These are phyloP conservation scores for Allium cepa DNA, from an alignment of 106 monocot genomes.

Conservation along the genomic window DNA sequence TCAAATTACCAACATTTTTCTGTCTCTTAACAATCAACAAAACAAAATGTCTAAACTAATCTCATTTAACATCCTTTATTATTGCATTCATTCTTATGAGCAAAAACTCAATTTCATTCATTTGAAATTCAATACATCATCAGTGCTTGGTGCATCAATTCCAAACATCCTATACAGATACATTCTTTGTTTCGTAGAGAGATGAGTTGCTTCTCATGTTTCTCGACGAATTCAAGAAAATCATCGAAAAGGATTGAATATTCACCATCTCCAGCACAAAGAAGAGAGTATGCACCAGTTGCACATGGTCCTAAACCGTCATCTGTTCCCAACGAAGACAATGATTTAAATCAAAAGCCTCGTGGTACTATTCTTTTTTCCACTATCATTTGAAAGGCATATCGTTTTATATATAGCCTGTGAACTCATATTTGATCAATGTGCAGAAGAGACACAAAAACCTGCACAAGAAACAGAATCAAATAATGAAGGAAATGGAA, in stretches of 20 bases:
- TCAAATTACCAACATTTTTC: too few relatives aligned
- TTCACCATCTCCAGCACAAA: neutral
- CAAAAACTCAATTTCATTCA: too few relatives aligned
- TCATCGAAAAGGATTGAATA: neutral
- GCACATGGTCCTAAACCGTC: neutral
- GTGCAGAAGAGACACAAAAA: neutral
- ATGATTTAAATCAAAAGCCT: neutral
- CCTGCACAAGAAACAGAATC: neutral
- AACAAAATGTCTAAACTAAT: too few relatives aligned
- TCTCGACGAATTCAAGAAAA: neutral
- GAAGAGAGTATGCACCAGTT: neutral
- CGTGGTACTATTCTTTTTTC: neutral
- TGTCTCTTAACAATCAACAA: too few relatives aligned
- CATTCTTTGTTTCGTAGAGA: neutral
- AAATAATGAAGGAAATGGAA: neutral
- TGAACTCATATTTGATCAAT: neutral
- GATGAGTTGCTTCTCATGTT: slow-evolving; percentile 10
- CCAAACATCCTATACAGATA: too few relatives aligned
- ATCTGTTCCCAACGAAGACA: neutral
- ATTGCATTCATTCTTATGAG: too few relatives aligned
- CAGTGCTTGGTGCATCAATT: too few relatives aligned
- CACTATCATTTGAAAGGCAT: neutral
- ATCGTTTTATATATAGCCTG: neutral
- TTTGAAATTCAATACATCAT: too few relatives aligned
- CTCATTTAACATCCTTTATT: too few relatives aligned